These are phyloP conservation scores for Penicillium waksmanii DNA, from an alignment of 495 filamentous ascomycete species.

Conservation along the genomic window DNA sequence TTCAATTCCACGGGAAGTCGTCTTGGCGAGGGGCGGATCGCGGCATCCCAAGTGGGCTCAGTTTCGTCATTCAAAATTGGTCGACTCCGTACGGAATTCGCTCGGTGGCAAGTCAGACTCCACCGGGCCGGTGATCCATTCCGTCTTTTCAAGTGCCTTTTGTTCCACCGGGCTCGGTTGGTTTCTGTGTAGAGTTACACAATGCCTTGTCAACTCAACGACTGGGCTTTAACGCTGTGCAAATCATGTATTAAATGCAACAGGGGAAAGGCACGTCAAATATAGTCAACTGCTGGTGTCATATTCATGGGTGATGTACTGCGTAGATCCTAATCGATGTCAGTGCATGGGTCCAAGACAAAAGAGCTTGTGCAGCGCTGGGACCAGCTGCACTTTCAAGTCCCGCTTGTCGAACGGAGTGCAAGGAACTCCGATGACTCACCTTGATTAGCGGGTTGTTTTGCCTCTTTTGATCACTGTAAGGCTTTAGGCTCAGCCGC, in stretches of 20 bases:
- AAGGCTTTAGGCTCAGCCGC: not conserved
- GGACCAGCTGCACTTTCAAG: slow-evolving; percentile 71
- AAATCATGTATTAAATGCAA: not conserved
- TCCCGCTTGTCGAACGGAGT: slow-evolving; percentile 65
- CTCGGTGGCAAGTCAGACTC: slow-evolving; percentile 2
- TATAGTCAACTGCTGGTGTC: not conserved
- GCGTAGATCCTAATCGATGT: not conserved
- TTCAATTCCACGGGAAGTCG: not conserved
- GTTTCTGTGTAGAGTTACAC: slow-evolving; percentile 1
- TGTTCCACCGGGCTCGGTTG: not conserved
- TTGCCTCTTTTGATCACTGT: not conserved
- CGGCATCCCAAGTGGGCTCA: slow-evolving; percentile 7
- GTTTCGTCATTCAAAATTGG: slow-evolving; percentile 5
- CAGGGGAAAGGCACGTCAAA: not conserved
- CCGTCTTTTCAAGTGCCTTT: not conserved
- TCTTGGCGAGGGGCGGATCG: not conserved
- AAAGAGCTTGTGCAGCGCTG: slow-evolving; percentile 68
- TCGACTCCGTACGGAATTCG: not conserved
- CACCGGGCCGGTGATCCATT: slow-evolving; percentile 7
- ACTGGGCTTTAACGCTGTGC: not conserved
- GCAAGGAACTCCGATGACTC: slow-evolving; percentile 1
- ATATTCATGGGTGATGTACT: not conserved
- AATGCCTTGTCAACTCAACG: not conserved
- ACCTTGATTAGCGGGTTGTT: not conserved
- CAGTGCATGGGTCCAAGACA: slow-evolving; percentile 50